Evolutionary conservation across 306 rosid genomes (phyloP), one percentile per base, ranked within the genome.

Genomic region (Prinsepia uniflora): DNA sequence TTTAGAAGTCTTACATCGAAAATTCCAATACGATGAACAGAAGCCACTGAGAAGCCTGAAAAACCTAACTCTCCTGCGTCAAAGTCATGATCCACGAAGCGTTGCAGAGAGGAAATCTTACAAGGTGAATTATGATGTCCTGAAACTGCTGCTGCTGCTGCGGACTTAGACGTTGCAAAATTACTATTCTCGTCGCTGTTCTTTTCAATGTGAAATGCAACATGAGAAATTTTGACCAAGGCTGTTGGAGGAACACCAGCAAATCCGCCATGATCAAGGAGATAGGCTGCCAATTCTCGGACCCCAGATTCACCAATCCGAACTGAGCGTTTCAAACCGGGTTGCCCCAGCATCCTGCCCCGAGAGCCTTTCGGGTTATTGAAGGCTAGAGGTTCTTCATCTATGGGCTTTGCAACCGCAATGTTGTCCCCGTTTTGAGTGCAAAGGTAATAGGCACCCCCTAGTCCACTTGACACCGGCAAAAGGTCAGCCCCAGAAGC

Each of bases 211-310:
- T 77, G 84, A 78, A 93, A 93, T 22, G 81, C 72, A 70, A 86
- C 89, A 63, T 90, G 83, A 44, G 84, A 87, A 63, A 88, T 84
- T 80, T 88, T 88, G 11, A 90, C 98, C 71, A 93, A 59, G 77
- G 96, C 96, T 46, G 98, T 86, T 15, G 98, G 97, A 79, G 98
- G 97, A 80, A 93, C 98, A 65, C 90, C 87, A 18, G 93, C 96
- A 58, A 88, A 86, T 61, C 92, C 84, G 61, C 82, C 89, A 12
- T 93, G 91, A 64, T 93, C 98, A n/a, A 93, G 98, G 68, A 90
- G 86, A 84, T 82, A 93, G 71, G 98, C 98, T 56, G 96, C 98
- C 60, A 83, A 74, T 79, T 93, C 98, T 20, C 97, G 85, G 11
- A 85, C 63, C 19, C 96, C 98, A 8, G 96, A 84, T 83, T 93